Percentiles rank a stretch among this genome's conserved stretches.
Evolutionary conservation across 495 filamentous ascomycete genomes (phyloP).

Genomic region (Penicillium alfredii): DNA sequence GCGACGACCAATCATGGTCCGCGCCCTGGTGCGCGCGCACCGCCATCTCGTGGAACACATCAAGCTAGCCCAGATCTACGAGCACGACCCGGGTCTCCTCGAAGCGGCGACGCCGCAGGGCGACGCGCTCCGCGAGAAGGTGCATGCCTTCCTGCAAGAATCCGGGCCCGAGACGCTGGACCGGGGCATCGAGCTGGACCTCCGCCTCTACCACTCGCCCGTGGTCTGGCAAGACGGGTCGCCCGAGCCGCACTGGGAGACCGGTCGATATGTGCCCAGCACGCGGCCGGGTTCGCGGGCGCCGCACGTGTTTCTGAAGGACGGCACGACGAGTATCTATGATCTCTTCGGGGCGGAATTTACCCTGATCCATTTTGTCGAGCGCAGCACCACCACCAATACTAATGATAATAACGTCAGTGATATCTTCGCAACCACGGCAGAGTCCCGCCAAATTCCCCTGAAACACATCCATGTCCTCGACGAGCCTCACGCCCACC

Average conservation of each 20-base stretch:
- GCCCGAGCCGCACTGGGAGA: constrained; percentile 11
- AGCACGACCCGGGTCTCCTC: not conserved
- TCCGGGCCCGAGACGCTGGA: constrained; percentile 20
- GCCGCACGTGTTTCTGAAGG: constrained; percentile 28
- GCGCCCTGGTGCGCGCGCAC: constrained; percentile 8
- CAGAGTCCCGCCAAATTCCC: constrained; percentile 1
- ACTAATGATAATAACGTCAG: not conserved
- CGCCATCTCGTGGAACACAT: constrained; percentile 52
- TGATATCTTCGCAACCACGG: not conserved
- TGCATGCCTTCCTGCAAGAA: constrained; percentile 5
- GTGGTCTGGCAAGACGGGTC: constrained; percentile 14
- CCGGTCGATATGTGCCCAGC: constrained; percentile 14
- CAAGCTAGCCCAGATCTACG: not conserved
- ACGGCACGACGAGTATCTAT: constrained; percentile 20
- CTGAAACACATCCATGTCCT: constrained; percentile 7
- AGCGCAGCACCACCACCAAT: no score
- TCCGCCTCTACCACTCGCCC: constrained; percentile 18
- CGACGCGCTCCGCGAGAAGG: not conserved
- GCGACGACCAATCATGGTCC: constrained; percentile 15
- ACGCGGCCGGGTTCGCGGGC: constrained; percentile 26
- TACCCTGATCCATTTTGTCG: constrained; percentile 26
- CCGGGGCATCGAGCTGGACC: constrained; percentile 23
- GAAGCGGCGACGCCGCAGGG: not conserved
- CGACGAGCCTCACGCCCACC: constrained; percentile 4
- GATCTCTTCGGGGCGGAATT: constrained; percentile 24